Evolutionary conservation across 1,284 basidiomycete species (phyloP).

Genomic region (Microbotryum saponariae): DNA sequence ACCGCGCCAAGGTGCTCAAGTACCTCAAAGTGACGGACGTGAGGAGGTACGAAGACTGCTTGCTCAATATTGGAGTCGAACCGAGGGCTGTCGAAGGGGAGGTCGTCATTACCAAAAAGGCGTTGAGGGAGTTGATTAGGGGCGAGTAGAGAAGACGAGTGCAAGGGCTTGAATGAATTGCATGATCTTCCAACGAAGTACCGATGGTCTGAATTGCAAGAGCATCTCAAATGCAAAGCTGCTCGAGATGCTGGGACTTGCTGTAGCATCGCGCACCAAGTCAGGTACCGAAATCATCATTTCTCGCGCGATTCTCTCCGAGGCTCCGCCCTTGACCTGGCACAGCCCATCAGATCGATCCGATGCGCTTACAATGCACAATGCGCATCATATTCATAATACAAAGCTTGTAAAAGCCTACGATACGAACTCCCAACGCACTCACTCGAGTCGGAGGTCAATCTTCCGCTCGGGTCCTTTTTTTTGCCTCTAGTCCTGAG

Average conservation of each 20-base stretch:
- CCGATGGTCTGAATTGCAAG: too few species aligned
- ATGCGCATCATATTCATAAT: too few species aligned
- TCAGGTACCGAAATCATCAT: too few species aligned
- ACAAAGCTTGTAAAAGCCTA: too few species aligned
- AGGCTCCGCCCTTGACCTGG: too few species aligned
- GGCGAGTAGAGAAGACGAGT: conserved; percentile 9
- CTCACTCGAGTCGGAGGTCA: too few species aligned
- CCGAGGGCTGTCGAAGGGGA: conserved; percentile 80
- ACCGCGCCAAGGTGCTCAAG: conserved; percentile 71
- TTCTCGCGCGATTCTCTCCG: too few species aligned
- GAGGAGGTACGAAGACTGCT: conserved; percentile 63
- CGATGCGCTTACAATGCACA: too few species aligned
- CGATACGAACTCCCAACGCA: too few species aligned
- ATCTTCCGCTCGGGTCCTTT: too few species aligned
- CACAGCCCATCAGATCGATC: too few species aligned
- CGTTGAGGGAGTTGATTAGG: conserved; percentile 33
- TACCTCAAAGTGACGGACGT: conserved; percentile 65
- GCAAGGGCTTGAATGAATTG: not conserved
- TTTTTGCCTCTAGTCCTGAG: conserved; percentile 25
- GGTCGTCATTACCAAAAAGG: conserved; percentile 43
- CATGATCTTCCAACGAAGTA: not conserved
- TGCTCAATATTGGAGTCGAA: conserved; percentile 70
- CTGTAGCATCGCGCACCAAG: too few species aligned
- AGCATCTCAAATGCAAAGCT: not conserved
- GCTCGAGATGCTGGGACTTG: not conserved